Base-by-base conservation (phyloP, 202 grass and related monocot genomes). In the Setaria viridis region DNA sequence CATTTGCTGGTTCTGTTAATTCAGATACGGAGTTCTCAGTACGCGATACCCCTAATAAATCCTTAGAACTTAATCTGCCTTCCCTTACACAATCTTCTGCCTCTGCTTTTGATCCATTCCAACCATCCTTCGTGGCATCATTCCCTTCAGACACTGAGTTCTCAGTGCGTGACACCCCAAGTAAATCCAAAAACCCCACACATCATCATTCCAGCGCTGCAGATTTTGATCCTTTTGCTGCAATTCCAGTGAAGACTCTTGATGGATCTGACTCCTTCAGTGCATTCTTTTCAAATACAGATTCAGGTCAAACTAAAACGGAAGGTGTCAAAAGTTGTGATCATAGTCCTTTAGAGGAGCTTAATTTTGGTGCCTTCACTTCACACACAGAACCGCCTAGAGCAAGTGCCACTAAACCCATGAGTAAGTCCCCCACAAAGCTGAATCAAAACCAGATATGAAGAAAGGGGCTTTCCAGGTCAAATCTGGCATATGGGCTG, bases 401-500 rank as follows among this genome's bases (percentile, higher is more conserved):
- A 48, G 6, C 45, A 87, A 77, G 20, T 79, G 65, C 10, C 67
- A 65, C 76, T 3, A 35, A 51, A 60, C 35, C 76, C 30, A 76
- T 62, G 16, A 87, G 53, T 19, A 79, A 62, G 42, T 42, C 67
- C 8, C 80, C 42, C 43, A 51, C 82, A 85, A 74, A 77, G 21
- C 67, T 51, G 20, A 78, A 78, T 74, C 84, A 82, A 87, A 77
- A 43, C 17, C 84, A 74, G 47, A 62, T 87, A 16, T 32, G 41
- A 92, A 85, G 70, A 90, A 91, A 72, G 85, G 88, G 41, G 57
- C 35, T 29, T 90, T 95, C 88, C 86, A 92, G 83, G 86, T 89
- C 78, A 98, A 95, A 71, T 98, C 93, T 51, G 55, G 67, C 68
- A 84, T 98, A 80, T 98, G 95, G 95, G 95, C 95, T 2, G 93